Evolutionary conservation across 2,329 filamentous ascomycete species (phyloP).

Genomic region (Colletotrichum euphorbiae): DNA sequence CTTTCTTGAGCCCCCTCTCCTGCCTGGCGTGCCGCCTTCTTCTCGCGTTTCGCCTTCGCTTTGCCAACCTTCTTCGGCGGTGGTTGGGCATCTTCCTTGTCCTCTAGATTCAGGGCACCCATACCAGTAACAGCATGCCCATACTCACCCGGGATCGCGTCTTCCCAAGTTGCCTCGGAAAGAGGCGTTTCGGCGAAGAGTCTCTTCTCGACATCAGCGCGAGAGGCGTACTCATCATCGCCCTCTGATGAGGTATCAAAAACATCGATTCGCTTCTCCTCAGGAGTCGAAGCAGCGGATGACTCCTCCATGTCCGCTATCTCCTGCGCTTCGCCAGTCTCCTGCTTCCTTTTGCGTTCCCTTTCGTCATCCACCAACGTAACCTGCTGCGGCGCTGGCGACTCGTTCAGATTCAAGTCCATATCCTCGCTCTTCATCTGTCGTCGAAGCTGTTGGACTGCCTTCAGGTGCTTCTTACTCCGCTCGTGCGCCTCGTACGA

Average conservation of each 20-base stretch:
- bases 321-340: background rate
- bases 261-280: background rate
- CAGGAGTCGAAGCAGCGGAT: background rate
- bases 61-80: conserved; percentile 60
- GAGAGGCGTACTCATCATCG: conserved; percentile 38
- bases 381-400: background rate
- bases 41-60: conserved; percentile 63
- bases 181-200: conserved; percentile 1
- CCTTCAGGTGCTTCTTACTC: conserved; percentile 96
- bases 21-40: conserved; percentile 57
- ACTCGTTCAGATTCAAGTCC: conserved; percentile 55
- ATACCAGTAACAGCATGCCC: background rate
- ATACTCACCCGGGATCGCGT: background rate
- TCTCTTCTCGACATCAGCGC: conserved; percentile 34
- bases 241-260: conserved; percentile 4
- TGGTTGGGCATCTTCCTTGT: background rate
- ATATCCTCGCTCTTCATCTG: conserved; percentile 87
- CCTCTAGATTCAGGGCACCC: background rate
- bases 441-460: conserved; percentile 80
- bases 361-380: conserved; percentile 16
- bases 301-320: no score
- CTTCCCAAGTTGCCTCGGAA: no score
- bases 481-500: conserved; percentile 93
- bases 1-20: conserved; percentile 48
- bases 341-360: conserved; percentile 7